Base-by-base conservation (phyloP, 371 early-diverging fungal genomes). In the Rhizopus stolonifer region DNA sequence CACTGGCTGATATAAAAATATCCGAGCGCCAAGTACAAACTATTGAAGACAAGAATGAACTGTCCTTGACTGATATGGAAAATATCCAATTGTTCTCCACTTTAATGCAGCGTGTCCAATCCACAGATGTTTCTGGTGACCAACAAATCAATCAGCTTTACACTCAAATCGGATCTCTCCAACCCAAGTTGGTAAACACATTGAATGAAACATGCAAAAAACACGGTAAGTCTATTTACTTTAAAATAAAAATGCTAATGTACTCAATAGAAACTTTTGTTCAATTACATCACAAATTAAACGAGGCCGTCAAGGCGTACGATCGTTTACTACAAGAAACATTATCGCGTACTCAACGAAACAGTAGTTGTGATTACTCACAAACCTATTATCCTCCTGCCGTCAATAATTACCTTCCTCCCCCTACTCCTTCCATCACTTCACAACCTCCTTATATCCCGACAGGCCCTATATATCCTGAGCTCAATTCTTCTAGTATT, bases 271-370 rank as follows among this genome's bases (percentile, higher is more conserved):
- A 62, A 53, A 70, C 67, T 2, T 83, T 83, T 44, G 77, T 85
- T 36, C 83, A 83, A n/a, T 54, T 88, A 46, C 87, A 91, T 58
- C 87, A 90, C 29, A 89, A 92, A 59, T 72, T 94, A 31, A 75
- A 87, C 34, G 77, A 81, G n/a, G 93, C 91, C 10, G 83, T 91
- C 17, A 87, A 80, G 64, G 73, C 88, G 18, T 95, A 94, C 54
- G 95, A 95, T 66, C 84, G 82, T 32, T 62, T 95, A 42, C 65
- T 93, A 33, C 87, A 90, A 48, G 83, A 90, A 57, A 81, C 87
- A 23, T 23, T 34, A 26, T 50, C 32, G 51, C 46, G 31, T 36
- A 47, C 62, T 25, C 13, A 23, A 19, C 18, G 50, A 22, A 17
- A n/a, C 15, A 14, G 33, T 33, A 19, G 22, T 21, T 48, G 33